Conservation (phyloP, 306 rosid genomes). For the Senna tora region DNA sequence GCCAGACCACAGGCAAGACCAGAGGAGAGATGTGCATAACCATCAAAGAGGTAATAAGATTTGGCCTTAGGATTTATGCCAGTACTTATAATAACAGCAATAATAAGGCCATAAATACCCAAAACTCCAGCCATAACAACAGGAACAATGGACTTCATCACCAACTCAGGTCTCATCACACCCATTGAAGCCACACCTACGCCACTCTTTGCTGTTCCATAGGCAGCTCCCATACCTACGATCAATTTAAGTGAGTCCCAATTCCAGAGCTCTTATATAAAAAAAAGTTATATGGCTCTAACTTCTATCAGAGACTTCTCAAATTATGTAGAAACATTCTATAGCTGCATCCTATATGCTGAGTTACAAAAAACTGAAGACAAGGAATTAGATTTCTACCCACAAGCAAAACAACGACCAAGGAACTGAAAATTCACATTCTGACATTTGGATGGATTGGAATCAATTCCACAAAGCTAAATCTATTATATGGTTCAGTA, state of each 20-base stretch:
- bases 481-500: constrained; percentile 3
- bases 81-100: constrained; percentile 89
- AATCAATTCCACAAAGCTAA: background rate
- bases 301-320: constrained; percentile 9
- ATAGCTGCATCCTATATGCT: background rate
- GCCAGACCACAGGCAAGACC: constrained; percentile 92
- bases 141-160: constrained; percentile 90
- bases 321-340: constrained; percentile 4
- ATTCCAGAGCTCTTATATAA: constrained; percentile 11
- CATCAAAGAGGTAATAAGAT: constrained; percentile 83
- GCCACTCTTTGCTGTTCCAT: no score
- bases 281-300: constrained; percentile 3
- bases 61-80: constrained; percentile 93
- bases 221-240: constrained; percentile 94
- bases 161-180: constrained; percentile 92
- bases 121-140: constrained; percentile 96
- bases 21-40: constrained; percentile 89
- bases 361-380: constrained; percentile 7
- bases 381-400: background rate
- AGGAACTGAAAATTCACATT: background rate
- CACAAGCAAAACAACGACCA: background rate
- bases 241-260: constrained; percentile 26
- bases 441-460: background rate
- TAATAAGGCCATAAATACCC: constrained; percentile 92
- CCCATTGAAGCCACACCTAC: constrained; percentile 96